Evolutionary conservation across 192 early-diverging fungal species (phyloP), one percentile per base, ranked within the genome.

Genomic region (Rhizophagus sp.): DNA sequence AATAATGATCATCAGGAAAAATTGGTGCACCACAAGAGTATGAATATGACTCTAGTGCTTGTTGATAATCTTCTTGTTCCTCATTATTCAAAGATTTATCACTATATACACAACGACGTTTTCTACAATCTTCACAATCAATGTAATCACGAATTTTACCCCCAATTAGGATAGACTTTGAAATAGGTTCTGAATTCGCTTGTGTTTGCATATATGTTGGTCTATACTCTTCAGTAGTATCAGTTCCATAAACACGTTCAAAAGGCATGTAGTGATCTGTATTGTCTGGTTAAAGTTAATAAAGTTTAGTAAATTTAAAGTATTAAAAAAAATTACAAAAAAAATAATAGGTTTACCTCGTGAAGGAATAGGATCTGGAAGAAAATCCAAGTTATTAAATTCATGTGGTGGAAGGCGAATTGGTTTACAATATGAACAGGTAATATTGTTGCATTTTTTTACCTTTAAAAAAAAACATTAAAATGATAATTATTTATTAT

Each of bases 1-100:
- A 65, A 30, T 65, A 65, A 30, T 30, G 64, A 30, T 65, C 64
- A 30, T 65, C 64, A 65, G 27, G 24, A 65, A 65, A 65, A 65
- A 65, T 65, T 65, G 6, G 25, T 65, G 25, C 64, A 65, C 8
- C 13, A 65, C 64, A 65, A 1, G 64, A 65, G 8, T 65, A 65
- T 65, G 13, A 65, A 65, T 65, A 65, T 30, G 27, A 65, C 8
- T 30, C 64, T 10, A 65, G 24, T 65, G 25, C 64, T 65, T 65
- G 64, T 30, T 65, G 1, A 30, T 10, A 30, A 30, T 65, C 64
- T 13, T 27, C 2, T 65, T 30, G 25, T 65, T 65, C 24, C 9
- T 65, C 24, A 65, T 30, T 2, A 65, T 0, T 65, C 13, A 65
- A 11, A 33, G 6, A 36, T 36, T 36, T 36, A 4, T 36, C 34